Conservation (phyloP, 192 early-diverging fungal species). For the Coemansia guatemalensis region DNA sequence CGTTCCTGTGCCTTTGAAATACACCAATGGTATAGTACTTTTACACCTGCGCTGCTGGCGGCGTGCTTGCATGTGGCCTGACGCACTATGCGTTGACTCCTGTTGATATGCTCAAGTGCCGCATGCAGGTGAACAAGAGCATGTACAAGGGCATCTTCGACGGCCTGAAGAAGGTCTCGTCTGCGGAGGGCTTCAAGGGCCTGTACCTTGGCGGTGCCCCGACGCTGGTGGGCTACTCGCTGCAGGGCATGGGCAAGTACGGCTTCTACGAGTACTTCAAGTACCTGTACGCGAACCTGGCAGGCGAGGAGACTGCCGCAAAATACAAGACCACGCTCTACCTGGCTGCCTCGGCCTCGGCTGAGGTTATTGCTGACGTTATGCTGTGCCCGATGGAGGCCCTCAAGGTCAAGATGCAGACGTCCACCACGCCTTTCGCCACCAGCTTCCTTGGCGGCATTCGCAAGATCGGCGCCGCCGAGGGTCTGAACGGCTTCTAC, state of each 20-base stretch:
- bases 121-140: constrained; percentile 57
- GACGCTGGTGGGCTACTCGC: constrained; percentile 80
- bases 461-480: constrained; percentile 57
- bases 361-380: constrained; percentile 81
- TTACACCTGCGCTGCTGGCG: constrained; percentile 62
- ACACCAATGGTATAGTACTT: constrained; percentile 53
- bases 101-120: constrained; percentile 59
- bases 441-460: constrained; percentile 64
- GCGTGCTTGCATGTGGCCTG: constrained; percentile 65
- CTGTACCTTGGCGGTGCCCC: constrained; percentile 77
- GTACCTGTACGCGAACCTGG: constrained; percentile 62
- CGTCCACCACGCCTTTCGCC: constrained; percentile 73
- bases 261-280: constrained; percentile 92
- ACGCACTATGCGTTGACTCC: constrained; percentile 65
- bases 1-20: background rate
- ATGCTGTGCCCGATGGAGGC: constrained; percentile 85
- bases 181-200: constrained; percentile 69
- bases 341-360: constrained; percentile 71
- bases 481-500: constrained; percentile 72
- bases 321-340: constrained; percentile 76
- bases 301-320: constrained; percentile 67
- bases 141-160: constrained; percentile 57
- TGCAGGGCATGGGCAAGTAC: constrained; percentile 87
- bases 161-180: constrained; percentile 55
- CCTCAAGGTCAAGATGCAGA: constrained; percentile 85